A percentile compares a stretch with the other conserved stretches of the same genome.
These are phyloP conservation scores for Gryganskiella cystojenkinii DNA, from an alignment of 192 early-diverging fungal genomes.

Conservation along the genomic window DNA sequence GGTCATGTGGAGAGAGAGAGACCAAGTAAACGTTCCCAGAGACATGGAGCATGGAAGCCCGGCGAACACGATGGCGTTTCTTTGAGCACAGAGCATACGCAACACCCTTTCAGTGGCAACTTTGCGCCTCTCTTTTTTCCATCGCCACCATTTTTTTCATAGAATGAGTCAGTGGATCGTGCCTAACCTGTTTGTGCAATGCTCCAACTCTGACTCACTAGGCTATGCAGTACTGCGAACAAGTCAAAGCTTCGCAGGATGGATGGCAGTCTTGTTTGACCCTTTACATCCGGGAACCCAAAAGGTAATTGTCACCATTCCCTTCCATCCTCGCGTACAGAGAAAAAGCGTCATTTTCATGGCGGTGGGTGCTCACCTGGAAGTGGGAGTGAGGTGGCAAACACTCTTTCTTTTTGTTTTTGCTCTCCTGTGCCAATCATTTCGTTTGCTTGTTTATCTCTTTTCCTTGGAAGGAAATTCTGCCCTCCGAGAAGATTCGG, in stretches of 20 bases:
- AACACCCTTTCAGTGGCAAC: no score
- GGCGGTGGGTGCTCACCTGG: not conserved
- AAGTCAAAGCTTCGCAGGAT: constrained; percentile 77
- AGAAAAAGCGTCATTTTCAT: no score
- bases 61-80: no score
- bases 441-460: constrained; percentile 2
- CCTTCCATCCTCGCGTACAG: constrained; percentile 4
- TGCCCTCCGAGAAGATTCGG: not conserved
- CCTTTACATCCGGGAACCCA: constrained; percentile 81
- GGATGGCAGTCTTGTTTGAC: constrained; percentile 90
- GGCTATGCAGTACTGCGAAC: constrained; percentile 87
- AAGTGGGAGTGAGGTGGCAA: no score
- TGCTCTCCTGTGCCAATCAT: constrained; percentile 36
- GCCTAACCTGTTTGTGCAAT: not conserved
- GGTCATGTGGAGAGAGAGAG: no score
- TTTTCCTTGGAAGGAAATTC: not conserved
- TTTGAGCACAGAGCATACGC: no score
- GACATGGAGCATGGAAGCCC: no score
- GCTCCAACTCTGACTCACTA: constrained; percentile 32
- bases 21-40: no score
- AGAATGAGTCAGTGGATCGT: not conserved
- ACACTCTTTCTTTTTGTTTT: not conserved
- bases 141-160: constrained; percentile 3
- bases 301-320: constrained; percentile 60
- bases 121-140: not conserved